Percentiles rank a stretch among this genome's conserved stretches.
phyloP scores from a whole-genome alignment of 805 yeast genomes.

The Teunomyces stri region DNA sequence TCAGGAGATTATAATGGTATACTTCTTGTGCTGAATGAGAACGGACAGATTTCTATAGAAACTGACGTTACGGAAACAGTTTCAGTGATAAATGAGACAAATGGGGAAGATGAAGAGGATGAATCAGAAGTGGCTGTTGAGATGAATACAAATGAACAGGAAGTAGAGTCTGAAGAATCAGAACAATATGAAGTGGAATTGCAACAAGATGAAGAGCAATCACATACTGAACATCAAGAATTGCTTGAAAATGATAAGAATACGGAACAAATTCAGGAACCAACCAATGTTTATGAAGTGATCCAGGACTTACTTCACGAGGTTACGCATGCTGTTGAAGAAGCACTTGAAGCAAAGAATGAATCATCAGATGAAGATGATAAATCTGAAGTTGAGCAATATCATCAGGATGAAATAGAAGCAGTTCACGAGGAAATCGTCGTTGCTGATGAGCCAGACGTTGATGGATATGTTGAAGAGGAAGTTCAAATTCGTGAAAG shows the following conservation, averaged over 20 bases:
- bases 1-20: background rate
- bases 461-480: no score
- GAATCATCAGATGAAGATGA: background rate
- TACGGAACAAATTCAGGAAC: background rate
- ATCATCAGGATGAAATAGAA: background rate
- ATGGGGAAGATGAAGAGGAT: no score
- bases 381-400: background rate
- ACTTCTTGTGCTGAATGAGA: no score
- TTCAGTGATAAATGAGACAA: no score
- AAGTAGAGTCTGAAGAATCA: no score
- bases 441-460: background rate
- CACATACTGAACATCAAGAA: background rate
- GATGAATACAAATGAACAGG: no score
- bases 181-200: background rate
- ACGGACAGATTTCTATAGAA: no score
- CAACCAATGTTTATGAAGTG: background rate
- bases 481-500: no score
- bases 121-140: no score
- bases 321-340: background rate
- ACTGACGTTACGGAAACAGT: no score
- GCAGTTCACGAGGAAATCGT: background rate
- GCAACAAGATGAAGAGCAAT: background rate
- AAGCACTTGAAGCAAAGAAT: background rate
- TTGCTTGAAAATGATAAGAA: no score
- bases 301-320: background rate